Conservation (phyloP, 139 green algal species). For the Chlorella sorokiniana region DNA sequence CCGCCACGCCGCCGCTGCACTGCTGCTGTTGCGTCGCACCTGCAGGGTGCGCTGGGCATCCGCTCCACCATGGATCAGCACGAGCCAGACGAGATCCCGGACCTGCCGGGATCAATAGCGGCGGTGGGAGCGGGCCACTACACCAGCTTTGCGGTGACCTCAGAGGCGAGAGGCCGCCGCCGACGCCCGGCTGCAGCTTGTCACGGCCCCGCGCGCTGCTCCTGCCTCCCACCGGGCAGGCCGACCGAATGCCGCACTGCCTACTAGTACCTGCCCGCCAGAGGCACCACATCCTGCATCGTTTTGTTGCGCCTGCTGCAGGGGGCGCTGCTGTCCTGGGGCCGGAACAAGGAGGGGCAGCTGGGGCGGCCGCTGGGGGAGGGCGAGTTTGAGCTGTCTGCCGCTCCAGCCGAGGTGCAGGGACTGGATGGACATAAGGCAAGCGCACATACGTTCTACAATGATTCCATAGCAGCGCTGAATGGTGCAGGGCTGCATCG, state of each 20-base stretch:
- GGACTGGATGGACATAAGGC: not conserved
- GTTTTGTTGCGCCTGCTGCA: not conserved
- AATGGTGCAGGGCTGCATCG: too few relatives aligned
- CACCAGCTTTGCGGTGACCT: conserved; percentile 38
- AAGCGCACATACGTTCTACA: not conserved
- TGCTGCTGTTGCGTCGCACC: not conserved
- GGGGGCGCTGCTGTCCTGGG: conserved; percentile 15
- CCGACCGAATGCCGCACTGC: not conserved
- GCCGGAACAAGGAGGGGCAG: conserved; percentile 34
- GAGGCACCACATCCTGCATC: not conserved
- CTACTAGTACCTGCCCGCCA: not conserved
- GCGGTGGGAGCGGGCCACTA: conserved; percentile 44
- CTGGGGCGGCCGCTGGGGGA: conserved; percentile 20
- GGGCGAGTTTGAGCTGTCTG: conserved; percentile 16
- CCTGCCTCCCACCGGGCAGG: not conserved
- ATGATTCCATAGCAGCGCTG: too few relatives aligned
- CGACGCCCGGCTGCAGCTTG: not conserved
- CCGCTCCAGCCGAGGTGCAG: conserved; percentile 5
- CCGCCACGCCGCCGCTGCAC: not conserved
- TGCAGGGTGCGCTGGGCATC: conserved; percentile 41
- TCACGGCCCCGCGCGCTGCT: not conserved
- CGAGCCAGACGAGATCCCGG: conserved; percentile 36
- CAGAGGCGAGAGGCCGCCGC: not conserved
- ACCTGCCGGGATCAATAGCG: conserved; percentile 26
- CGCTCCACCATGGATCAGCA: conserved; percentile 16